Evolutionary conservation across 1,284 basidiomycete genomes (phyloP).

Genomic region (Sphagnurus paluster): DNA sequence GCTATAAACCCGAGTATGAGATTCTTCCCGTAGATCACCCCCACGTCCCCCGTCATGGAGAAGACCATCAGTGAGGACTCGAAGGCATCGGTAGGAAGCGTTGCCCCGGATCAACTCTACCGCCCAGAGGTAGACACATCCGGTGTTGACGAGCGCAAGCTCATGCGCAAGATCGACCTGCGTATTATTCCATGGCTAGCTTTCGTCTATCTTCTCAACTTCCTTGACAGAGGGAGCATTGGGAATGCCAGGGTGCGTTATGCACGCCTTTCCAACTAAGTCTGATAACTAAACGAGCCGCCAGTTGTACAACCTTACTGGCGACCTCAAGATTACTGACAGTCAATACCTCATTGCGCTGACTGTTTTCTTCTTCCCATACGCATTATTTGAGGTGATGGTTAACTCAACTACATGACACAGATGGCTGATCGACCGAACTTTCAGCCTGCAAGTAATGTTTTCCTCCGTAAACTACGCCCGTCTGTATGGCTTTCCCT

Average conservation of each 20-base stretch:
- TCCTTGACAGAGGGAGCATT: conserved; percentile 63
- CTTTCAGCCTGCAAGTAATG: conserved; percentile 54
- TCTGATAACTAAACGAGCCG: conserved; percentile 4
- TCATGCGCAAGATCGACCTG: conserved; percentile 53
- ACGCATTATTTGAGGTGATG: conserved; percentile 51
- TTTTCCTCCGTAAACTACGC: conserved; percentile 52
- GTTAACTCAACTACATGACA: no score
- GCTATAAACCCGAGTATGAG: conserved; percentile 20
- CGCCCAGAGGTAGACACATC: conserved; percentile 40
- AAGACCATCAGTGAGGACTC: conserved; percentile 11
- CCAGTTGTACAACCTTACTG: conserved; percentile 48
- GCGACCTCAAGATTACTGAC: conserved; percentile 48
- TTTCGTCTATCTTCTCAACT: conserved; percentile 63
- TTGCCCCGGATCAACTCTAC: conserved; percentile 28
- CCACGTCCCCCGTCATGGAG: conserved; percentile 18
- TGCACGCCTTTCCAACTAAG: conserved; percentile 13
- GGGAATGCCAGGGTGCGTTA: conserved; percentile 57
- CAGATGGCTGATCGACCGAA: no score
- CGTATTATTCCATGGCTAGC: conserved; percentile 57
- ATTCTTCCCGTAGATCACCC: conserved; percentile 14
- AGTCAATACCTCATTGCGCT: conserved; percentile 54
- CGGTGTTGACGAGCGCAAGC: conserved; percentile 42
- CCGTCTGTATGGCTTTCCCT: conserved; percentile 62
- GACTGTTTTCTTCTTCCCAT: conserved; percentile 61
- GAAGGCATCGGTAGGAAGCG: conserved; percentile 17